phyloP scores from a whole-genome alignment of 2,329 filamentous ascomycete genomes.

The Cyclaneusma minus region DNA sequence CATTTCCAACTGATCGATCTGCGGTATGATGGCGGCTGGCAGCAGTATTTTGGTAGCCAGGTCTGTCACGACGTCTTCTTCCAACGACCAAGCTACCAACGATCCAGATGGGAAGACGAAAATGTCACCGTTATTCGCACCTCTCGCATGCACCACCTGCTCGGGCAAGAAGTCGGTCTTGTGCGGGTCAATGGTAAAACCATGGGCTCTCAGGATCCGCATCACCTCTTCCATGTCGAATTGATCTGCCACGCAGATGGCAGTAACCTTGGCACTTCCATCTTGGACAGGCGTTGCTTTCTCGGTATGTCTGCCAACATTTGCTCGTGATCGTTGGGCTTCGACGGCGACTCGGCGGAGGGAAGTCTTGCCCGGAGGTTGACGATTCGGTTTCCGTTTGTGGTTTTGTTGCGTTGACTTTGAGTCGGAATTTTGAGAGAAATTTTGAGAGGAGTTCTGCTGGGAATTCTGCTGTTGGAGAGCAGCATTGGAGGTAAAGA shows the following conservation, averaged over 20 bases:
- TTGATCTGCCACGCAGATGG: slow-evolving; percentile 45
- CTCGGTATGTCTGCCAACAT: slow-evolving; percentile 10
- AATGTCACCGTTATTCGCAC: slow-evolving; percentile 60
- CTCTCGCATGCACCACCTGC: slow-evolving; percentile 47
- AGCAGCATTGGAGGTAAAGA: slow-evolving; percentile 50
- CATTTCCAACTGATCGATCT: slow-evolving; percentile 58
- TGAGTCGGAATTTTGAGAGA: background rate
- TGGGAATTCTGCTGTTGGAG: slow-evolving; percentile 26
- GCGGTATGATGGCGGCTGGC: slow-evolving; percentile 60
- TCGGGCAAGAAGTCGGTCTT: slow-evolving; percentile 41
- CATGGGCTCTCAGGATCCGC: slow-evolving; percentile 39
- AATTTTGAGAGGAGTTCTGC: slow-evolving; percentile 6
- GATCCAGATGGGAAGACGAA: slow-evolving; percentile 95
- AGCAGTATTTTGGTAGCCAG: slow-evolving; percentile 59
- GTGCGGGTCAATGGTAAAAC: slow-evolving; percentile 47
- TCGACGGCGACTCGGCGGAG: slow-evolving; percentile 75
- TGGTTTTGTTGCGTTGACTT: slow-evolving; percentile 3
- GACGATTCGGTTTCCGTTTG: slow-evolving; percentile 29
- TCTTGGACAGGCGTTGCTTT: slow-evolving; percentile 20
- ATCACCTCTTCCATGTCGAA: slow-evolving; percentile 48
- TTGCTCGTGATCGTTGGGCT: slow-evolving; percentile 48
- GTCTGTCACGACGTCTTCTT: slow-evolving; percentile 54
- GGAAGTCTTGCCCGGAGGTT: slow-evolving; percentile 50
- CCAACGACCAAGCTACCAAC: slow-evolving; percentile 80
- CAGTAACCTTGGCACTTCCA: slow-evolving; percentile 28